These are phyloP conservation scores for Peterozyma toletana DNA, from an alignment of 805 yeast species.

Conservation along the genomic window DNA sequence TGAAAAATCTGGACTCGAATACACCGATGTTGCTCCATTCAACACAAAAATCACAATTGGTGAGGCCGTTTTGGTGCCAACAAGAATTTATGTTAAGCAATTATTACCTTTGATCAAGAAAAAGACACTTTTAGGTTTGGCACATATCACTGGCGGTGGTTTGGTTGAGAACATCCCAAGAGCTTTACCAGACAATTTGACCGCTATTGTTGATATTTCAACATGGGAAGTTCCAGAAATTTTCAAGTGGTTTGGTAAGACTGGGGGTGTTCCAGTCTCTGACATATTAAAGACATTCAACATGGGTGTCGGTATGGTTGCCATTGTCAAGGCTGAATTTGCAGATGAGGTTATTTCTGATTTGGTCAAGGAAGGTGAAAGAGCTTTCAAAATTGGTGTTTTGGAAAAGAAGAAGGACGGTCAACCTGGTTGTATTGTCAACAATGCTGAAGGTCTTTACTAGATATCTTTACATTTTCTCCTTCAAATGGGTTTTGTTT, in stretches of 20 bases:
- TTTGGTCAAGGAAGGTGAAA: conserved; percentile 64
- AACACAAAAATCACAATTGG: conserved; percentile 66
- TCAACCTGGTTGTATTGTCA: conserved; percentile 59
- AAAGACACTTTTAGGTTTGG: conserved; percentile 73
- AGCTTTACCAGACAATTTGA: conserved; percentile 74
- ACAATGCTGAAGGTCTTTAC: conserved; percentile 34
- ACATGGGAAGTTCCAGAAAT: conserved; percentile 84
- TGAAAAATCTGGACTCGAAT: conserved; percentile 65
- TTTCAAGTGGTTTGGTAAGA: conserved; percentile 88
- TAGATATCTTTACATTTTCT: conserved; percentile 10
- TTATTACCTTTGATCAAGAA: conserved; percentile 66
- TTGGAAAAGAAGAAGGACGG: conserved; percentile 39
- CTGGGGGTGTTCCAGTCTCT: conserved; percentile 80
- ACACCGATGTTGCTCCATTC: conserved; percentile 84
- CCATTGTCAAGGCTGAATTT: conserved; percentile 66
- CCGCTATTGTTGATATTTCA: conserved; percentile 73
- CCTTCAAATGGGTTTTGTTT: conserved; percentile 8
- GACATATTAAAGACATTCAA: conserved; percentile 90
- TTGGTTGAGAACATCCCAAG: conserved; percentile 94
- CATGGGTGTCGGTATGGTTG: conserved; percentile 95
- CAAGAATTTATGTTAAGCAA: conserved; percentile 91
- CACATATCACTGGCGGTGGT: conserved; percentile 99
- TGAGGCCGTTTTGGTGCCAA: conserved; percentile 80
- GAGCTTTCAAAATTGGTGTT: conserved; percentile 63
- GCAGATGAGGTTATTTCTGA: conserved; percentile 48